Evolutionary conservation across 1,139 yeast species (phyloP).

Genomic region (Suhomyces coccinellae): DNA sequence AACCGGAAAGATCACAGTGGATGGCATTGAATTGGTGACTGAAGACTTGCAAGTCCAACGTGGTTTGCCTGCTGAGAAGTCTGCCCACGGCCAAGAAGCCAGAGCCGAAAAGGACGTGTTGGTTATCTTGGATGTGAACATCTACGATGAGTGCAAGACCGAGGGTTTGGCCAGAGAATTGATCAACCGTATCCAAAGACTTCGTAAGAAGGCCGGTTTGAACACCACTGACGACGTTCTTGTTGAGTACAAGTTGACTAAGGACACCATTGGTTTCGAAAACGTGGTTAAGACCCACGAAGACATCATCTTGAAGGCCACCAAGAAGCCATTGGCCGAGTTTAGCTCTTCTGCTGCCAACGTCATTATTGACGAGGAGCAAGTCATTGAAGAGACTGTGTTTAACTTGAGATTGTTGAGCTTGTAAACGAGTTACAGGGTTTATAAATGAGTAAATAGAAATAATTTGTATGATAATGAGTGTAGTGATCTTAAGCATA

Average conservation of each 20-base stretch:
- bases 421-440: constrained; percentile 30
- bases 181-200: constrained; percentile 94
- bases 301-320: constrained; percentile 71
- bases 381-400: constrained; percentile 79
- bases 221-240: constrained; percentile 93
- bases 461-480: background rate
- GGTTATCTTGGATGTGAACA: constrained; percentile 82
- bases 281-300: constrained; percentile 63
- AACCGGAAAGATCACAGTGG: constrained; percentile 77
- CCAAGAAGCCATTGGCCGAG: constrained; percentile 60
- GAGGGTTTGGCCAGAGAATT: constrained; percentile 97
- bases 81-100: constrained; percentile 72
- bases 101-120: constrained; percentile 88
- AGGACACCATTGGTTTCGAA: constrained; percentile 71
- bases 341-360: constrained; percentile 35
- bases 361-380: constrained; percentile 84
- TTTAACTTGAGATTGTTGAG: constrained; percentile 79
- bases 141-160: constrained; percentile 83
- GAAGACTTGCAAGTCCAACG: constrained; percentile 92
- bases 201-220: constrained; percentile 94
- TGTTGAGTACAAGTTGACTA: constrained; percentile 73
- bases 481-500: background rate
- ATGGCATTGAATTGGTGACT: constrained; percentile 79
- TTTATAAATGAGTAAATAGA: background rate
- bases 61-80: constrained; percentile 67